Base-by-base conservation (phyloP, 225 moss, liverwort and hornwort species). In the Bryum argenteum region DNA sequence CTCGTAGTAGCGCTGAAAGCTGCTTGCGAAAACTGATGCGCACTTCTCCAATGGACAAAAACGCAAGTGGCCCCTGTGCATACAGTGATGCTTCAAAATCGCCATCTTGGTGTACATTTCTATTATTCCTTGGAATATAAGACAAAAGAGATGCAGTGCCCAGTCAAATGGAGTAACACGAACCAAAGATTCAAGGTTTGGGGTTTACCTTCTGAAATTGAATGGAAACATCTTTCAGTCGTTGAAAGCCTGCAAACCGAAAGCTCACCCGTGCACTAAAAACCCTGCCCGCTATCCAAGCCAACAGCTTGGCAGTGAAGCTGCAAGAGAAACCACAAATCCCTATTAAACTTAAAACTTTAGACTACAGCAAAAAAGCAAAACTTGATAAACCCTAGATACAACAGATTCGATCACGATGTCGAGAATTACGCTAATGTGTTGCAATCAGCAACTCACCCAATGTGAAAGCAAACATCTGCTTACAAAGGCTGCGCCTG, bases 261-360 rank as follows among this genome's bases (percentile, higher is more conserved):
- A 97, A 97, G 74, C 83, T 83, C 28, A 97, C 94, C 83, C 82
- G 83, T 53, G 91, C 91, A 75, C 87, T 84, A 24, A 97, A 80
- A 67, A 89, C 61, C 74, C 88, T 94, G 73, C 90, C 90, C 75
- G 90, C 73, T 72, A 92, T 74, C 82, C 91, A 87, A 57, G 90
- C 86, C 79, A 90, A 73, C 54, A 92, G 77, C 82, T 92, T 92
- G 41, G 97, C 90, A 65, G 94, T 85, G 66, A 97, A 93, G 75
- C 89, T 97, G 86, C 70, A 67, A 48, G 81, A 58, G 39, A 61
- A 22, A 37, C 21, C 61, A 76, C 51, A 67, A 70, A 58, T 37
- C 51, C 56, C 45, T 52, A 22, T 73, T 65, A 72, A 56, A 55
- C 55, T 21, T 24, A 71, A 69, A 56, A 61, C 55, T 21, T 24